Evolutionary conservation across 768 basidiomycete species (phyloP), one percentile per base, ranked within the genome.

Genomic region (Gymnopilus dilepis): DNA sequence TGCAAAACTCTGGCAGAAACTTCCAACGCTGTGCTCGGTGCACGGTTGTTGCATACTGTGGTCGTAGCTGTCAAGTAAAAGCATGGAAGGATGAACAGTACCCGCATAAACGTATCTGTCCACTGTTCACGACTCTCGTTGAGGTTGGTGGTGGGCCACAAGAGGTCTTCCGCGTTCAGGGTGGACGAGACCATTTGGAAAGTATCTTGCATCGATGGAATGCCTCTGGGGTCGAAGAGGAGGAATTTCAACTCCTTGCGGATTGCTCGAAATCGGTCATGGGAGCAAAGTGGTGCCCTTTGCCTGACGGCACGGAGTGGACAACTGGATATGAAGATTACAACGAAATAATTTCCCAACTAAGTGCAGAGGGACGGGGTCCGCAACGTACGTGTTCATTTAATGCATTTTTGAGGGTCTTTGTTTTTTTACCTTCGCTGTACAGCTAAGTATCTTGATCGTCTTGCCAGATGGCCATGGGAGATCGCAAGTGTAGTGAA

Each of bases 21-120:
- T 60, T 60, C 28, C 59, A 64, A 54, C 52, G 56, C 13, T 64
- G 63, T 42, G 54, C 24, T 21, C 55, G 55, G 17, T 64, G 63
- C 21, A 15, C 26, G 6, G 30, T 54, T 19, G 59, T 60, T 12
- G 56, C 54, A 7, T 65, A 65, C 38, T 65, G 64, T 21, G 52
- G 64, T n/a, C 50, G 37, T 22, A 50, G 47, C 21, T 65, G 64
- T 24, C 60, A 65, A 17, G 26, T 24, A 13, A 31, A 40, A 19
- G 59, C 59, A 7, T 65, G 60, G 60, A 57, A 51, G 24, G 50
- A 58, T 24, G 60, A 65, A 42, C n/a, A 24, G 28, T 58, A 47
- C 42, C 56, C 64, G 12, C 64, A 65, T 41, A 65, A 61, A 28
- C 50, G 51, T 4, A 19, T 61, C 17, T 61, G 64, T 30, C 60